Evolutionary conservation across 345 rosid genomes (phyloP), one percentile per base, ranked within the genome.

Genomic region (Gossypium arboreum): DNA sequence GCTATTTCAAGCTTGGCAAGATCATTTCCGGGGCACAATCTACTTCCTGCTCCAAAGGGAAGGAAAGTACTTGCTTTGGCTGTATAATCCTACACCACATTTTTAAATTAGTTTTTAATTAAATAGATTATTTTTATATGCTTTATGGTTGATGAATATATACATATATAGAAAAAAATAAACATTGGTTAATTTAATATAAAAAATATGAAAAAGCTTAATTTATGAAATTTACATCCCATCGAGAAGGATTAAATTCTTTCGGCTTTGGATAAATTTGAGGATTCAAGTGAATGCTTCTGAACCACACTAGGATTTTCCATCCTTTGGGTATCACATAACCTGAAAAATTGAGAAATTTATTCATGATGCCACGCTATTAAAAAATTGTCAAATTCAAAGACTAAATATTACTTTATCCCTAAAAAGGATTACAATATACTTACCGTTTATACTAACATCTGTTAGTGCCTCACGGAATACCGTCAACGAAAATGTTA

Each of bases 11-110:
- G 61, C 27, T 57, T 57, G 61, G 27, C 13, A 20, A 57, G 61
- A 57, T 20, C 61, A 57, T 57, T 57, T 57, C 61, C 61, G 22
- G 61, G 61, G 61, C 61, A 57, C 29, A 57, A 20, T 22, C 61
- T 57, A 27, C 61, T 57, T 57, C 61, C 61, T 20, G 61, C 61
- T 57, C 61, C 61, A 20, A 20, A 57, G 15, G 61, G 61, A 57
- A 57, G 61, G 27, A 57, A 57, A 20, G 61, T 57, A 57, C 4
- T 20, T 57, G 61, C 61, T 22, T 10, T 57, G 61, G 15, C 61
- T 3, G 61, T 11, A 57, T 57, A 20, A 9, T 20, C 13, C 61
- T 57, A 2, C 61, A 57, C 59, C 59, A n/a, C 59, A 55, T 34
- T 34, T 5, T 34, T 34, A 34, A 34, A 5, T 34, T 34, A 34